Conservation (phyloP, 495 filamentous ascomycete genomes). For the Acidiella bohemica region DNA sequence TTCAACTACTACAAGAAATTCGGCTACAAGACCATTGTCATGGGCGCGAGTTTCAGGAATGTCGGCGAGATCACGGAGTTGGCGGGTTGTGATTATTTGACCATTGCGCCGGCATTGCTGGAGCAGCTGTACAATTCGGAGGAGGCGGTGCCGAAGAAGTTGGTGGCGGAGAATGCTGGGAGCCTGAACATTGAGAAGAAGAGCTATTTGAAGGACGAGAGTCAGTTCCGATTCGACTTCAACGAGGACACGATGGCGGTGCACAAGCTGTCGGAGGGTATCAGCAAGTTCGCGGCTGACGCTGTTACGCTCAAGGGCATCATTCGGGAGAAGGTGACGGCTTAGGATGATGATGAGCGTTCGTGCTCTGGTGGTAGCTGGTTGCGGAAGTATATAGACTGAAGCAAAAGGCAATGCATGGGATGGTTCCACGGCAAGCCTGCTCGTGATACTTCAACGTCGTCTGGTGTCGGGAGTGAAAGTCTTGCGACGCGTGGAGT, state of each 20-base stretch:
- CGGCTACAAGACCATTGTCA: slow-evolving; percentile 97
- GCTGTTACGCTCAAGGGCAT: slow-evolving; percentile 87
- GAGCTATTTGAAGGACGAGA: slow-evolving; percentile 79
- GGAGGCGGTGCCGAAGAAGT: slow-evolving; percentile 79
- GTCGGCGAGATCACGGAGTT: slow-evolving; percentile 93
- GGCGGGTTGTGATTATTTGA: slow-evolving; percentile 96
- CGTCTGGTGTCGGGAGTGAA: too few species aligned
- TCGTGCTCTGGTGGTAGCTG: too few species aligned
- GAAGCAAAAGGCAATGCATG: too few species aligned
- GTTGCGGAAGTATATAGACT: not conserved
- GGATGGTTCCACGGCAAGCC: too few species aligned
- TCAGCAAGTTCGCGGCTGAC: slow-evolving; percentile 97
- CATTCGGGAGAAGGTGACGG: slow-evolving; percentile 69
- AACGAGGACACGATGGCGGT: slow-evolving; percentile 99
- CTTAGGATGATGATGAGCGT: slow-evolving; percentile 4
- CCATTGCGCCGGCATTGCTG: slow-evolving; percentile 92
- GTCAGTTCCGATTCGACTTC: slow-evolving; percentile 94
- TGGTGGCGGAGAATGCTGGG: slow-evolving; percentile 52
- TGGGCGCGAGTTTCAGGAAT: slow-evolving; percentile 97
- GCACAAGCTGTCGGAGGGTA: slow-evolving; percentile 97
- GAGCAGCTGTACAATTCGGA: slow-evolving; percentile 81
- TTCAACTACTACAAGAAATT: slow-evolving; percentile 99
- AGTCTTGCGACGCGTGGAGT: too few species aligned
- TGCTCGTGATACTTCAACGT: too few species aligned
- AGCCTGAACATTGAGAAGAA: slow-evolving; percentile 70